These are phyloP conservation scores for Calocybe gambosa DNA, from an alignment of 1,284 basidiomycete genomes.

Conservation along the genomic window DNA sequence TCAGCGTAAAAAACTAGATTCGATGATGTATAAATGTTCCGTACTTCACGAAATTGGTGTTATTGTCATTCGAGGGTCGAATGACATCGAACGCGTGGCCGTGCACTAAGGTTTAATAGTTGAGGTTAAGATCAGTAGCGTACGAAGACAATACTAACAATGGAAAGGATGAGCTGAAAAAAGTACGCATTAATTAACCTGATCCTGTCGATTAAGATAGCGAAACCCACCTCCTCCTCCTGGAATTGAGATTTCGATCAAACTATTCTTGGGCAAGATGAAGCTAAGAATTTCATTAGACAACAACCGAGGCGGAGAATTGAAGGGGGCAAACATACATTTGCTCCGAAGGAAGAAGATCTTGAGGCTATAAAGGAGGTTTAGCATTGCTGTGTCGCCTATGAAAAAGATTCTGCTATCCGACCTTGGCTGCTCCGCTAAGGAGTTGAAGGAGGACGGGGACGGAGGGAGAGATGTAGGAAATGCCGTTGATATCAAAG, in stretches of 20 bases:
- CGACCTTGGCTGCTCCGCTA: constrained; percentile 26
- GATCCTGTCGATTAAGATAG: background rate
- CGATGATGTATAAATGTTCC: background rate
- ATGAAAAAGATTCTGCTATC: background rate
- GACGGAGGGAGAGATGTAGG: constrained; percentile 29
- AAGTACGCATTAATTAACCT: background rate
- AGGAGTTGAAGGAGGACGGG: constrained; percentile 34
- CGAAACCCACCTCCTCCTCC: constrained; percentile 23
- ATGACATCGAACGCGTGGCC: constrained; percentile 33
- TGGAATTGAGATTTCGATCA: constrained; percentile 29
- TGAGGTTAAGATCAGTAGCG: background rate
- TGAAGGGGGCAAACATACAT: constrained; percentile 9
- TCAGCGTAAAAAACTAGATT: background rate
- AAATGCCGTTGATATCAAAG: constrained; percentile 33
- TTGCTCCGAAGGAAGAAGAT: constrained; percentile 28
- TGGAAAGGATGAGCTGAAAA: constrained; percentile 30
- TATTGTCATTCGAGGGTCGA: constrained; percentile 18
- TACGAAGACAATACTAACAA: constrained; percentile 17
- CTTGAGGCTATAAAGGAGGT: constrained; percentile 20
- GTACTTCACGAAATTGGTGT: constrained; percentile 27
- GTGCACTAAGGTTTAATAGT: constrained; percentile 22
- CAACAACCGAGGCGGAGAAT: background rate
- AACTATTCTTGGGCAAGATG: constrained; percentile 24
- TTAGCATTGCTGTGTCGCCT: background rate
- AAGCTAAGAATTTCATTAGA: constrained; percentile 15